Evolutionary conservation across 139 green algal species (phyloP), one percentile per base, ranked within the genome.

Genomic region (Chlorella sp.): DNA sequence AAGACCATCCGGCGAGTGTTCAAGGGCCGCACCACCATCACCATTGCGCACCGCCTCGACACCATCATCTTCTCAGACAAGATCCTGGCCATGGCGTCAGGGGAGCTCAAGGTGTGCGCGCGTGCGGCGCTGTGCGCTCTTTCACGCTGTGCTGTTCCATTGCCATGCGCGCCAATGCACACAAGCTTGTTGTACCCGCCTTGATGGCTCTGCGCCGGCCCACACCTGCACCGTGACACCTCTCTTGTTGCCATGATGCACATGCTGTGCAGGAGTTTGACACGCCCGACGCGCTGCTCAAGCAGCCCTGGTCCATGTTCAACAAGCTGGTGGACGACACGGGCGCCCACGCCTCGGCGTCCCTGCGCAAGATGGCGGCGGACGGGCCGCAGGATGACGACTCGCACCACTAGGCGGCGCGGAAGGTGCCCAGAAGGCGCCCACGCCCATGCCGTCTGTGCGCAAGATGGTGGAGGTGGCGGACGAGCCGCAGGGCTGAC

Each of bases 21-120:
- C 51, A 29, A 70, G 31, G 78, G 75, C 10, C 74, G 80, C 65
- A 87, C 83, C 31, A 86, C 75, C 5, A 64, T 88, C 30, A 86
- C 83, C 49, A 86, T 88, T 34, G 83, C 83, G 1, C 83, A 88
- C 65, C 73, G 83, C 59, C 80, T 88, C 62, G 80, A 88, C 80
- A 88, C 83, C 67, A 86, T 88, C 68, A 85, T 87, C 70, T 81
- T 82, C 65, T 79, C 70, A 24, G 78, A 86, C 75, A 76, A 72
- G 55, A 83, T 88, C 67, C 71, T 88, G 59, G 83, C 78, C 10
- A 87, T 88, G 83, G 74, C 72, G 6, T 6, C 64, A 0, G 74
- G 74, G 10, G 70, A 80, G 74, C 49, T 78, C 27, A 77, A 75
- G 69, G 77, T 78, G 61, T n/a, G n/a, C n/a, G n/a, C n/a, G n/a